Conservation (phyloP, 768 basidiomycete species). For the Baorangia bicolor region DNA sequence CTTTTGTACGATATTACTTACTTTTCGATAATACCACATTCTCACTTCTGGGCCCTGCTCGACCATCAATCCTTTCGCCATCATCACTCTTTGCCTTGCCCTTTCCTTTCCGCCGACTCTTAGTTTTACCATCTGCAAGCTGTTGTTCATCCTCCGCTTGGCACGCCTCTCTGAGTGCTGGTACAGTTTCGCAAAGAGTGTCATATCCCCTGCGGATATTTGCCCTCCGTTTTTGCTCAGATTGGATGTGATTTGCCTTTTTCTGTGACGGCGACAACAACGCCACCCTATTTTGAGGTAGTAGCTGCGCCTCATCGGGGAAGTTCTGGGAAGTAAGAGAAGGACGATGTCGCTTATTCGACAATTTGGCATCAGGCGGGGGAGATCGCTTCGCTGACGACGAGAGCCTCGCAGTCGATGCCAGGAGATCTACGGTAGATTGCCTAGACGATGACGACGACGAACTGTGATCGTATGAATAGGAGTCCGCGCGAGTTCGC, state of each 20-base stretch:
- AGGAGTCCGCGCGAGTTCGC: slow-evolving; percentile 7
- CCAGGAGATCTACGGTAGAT: slow-evolving; percentile 23
- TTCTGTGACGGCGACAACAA: slow-evolving; percentile 83
- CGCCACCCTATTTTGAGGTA: slow-evolving; percentile 15
- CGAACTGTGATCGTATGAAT: slow-evolving; percentile 18
- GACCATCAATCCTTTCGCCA: slow-evolving; percentile 70
- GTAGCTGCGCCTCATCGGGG: slow-evolving; percentile 11
- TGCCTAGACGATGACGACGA: slow-evolving; percentile 30
- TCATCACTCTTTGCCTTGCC: slow-evolving; percentile 44
- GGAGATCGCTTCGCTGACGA: slow-evolving; percentile 29
- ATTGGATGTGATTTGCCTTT: slow-evolving; percentile 91
- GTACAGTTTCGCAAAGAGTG: slow-evolving; percentile 79
- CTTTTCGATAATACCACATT: slow-evolving; percentile 87
- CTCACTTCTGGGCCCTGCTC: slow-evolving; percentile 89
- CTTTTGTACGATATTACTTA: slow-evolving; percentile 38
- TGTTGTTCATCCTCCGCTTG: slow-evolving; percentile 64
- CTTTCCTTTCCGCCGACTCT: slow-evolving; percentile 38
- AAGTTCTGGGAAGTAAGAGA: slow-evolving; percentile 11
- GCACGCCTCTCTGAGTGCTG: slow-evolving; percentile 78
- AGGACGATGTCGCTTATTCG: slow-evolving; percentile 36
- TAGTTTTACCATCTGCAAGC: slow-evolving; percentile 33
- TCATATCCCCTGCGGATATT: slow-evolving; percentile 91
- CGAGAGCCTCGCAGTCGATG: slow-evolving; percentile 11
- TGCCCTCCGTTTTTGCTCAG: slow-evolving; percentile 90
- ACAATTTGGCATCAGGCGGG: slow-evolving; percentile 20